Base-by-base conservation (phyloP, 129 eudicot genomes). In the Chrysanthemum makinoi region DNA sequence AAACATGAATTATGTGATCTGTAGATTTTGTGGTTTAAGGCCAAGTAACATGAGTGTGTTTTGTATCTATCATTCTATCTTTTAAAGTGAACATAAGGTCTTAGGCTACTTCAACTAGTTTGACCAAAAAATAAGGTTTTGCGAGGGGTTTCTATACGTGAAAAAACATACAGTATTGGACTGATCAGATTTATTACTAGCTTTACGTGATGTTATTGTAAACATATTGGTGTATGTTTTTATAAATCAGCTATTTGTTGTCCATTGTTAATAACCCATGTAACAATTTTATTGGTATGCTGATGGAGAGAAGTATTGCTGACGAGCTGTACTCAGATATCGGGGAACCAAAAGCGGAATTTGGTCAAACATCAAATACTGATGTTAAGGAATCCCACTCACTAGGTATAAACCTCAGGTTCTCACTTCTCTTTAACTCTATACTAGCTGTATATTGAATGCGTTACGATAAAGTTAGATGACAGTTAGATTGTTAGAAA, bases 311-410 rank as follows among this genome's bases (percentile, higher is more conserved):
- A n/a, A 74, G 78, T 74, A 52, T 83, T 16, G 68, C 83, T 64
- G 74, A 69, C 75, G 78, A 83, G 72, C 83, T 83, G 19, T 83
- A 83, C 69, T 75, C 86, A 26, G 79, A 83, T 8, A 70, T 79
- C 55, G 60, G 51, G 52, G 19, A 46, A 60, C 70, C 83, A 61
- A 72, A 64, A 28, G 17, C 50, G n/a, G 82, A 77, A 48, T 16
- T 64, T 48, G 65, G 52, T 54, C 66, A 80, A 62, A 56, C 53
- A 20, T 71, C 81, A 3, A 26, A 26, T 75, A 17, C 50, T 35
- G 48, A 53, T 60, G 35, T 59, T 3, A 67, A 28, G 60, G 60
- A 75, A 66, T 19, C 47, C 8, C 7, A 10, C 28, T 46, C 66
- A 56, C 68, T 44, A 66, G 73, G 65, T 74, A 74, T 66, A 3